Evolutionary conservation across 2,329 filamentous ascomycete genomes (phyloP).

Genomic region (Colletotrichum agaves): DNA sequence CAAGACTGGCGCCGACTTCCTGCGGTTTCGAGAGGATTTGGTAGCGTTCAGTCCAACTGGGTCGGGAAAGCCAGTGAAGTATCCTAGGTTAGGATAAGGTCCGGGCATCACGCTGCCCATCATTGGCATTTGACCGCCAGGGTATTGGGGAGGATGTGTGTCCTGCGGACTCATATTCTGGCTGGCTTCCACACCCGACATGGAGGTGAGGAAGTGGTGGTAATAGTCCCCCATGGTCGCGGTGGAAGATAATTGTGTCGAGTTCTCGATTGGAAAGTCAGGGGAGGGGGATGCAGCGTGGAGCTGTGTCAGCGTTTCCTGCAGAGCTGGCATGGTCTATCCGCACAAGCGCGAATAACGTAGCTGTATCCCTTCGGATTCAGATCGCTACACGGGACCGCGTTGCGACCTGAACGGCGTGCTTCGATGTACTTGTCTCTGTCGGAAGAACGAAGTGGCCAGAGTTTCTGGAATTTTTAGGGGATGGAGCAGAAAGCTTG

Average conservation of each 20-base stretch:
- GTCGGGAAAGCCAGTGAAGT: slow-evolving; percentile 62
- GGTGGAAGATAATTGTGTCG: not conserved
- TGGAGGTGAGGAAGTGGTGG: slow-evolving; percentile 64
- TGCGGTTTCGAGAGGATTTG: slow-evolving; percentile 60
- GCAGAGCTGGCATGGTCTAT: slow-evolving; percentile 22
- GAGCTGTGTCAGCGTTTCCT: slow-evolving; percentile 24
- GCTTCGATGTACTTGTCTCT: not conserved
- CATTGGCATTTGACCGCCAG: slow-evolving; percentile 46
- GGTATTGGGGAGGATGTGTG: slow-evolving; percentile 49
- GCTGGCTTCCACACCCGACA: slow-evolving; percentile 57
- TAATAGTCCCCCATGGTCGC: slow-evolving; percentile 66
- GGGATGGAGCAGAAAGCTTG: not conserved
- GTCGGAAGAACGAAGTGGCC: not conserved
- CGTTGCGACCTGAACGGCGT: not conserved
- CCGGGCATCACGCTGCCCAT: slow-evolving; percentile 49
- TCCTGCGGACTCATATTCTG: slow-evolving; percentile 53
- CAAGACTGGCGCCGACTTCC: slow-evolving; percentile 60
- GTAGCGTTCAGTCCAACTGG: slow-evolving; percentile 59
- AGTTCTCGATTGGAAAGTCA: slow-evolving; percentile 3
- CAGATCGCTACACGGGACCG: slow-evolving; percentile 8
- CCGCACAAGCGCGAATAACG: slow-evolving; percentile 2
- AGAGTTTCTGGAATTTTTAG: slow-evolving; percentile 6
- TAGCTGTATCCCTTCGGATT: slow-evolving; percentile 17
- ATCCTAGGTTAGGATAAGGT: slow-evolving; percentile 59
- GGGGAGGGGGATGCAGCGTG: slow-evolving; percentile 9